Percentiles rank a stretch among this genome's conserved stretches.
These are phyloP conservation scores for Lactarius evosmus DNA, from an alignment of 768 basidiomycete genomes.

Conservation along the genomic window DNA sequence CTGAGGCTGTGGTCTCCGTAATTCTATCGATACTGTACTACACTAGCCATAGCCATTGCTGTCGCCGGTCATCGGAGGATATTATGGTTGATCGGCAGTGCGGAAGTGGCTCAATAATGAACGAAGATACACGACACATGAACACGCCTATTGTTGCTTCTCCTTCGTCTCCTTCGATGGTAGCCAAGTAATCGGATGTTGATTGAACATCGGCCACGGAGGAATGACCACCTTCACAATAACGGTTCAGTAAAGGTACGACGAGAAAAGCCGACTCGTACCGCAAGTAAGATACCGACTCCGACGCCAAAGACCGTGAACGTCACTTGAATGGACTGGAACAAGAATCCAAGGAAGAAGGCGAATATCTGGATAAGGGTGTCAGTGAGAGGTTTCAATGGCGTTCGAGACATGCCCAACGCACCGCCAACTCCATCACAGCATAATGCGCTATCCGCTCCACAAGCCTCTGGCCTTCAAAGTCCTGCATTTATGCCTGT, in stretches of 20 bases:
- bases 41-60: too few species aligned
- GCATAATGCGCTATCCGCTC: conserved; percentile 46
- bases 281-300: conserved; percentile 23
- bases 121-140: background rate
- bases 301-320: conserved; percentile 46
- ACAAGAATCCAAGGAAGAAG: conserved; percentile 54
- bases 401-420: conserved; percentile 27
- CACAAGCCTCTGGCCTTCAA: conserved; percentile 55
- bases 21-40: too few species aligned
- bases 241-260: conserved; percentile 6
- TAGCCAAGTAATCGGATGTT: conserved; percentile 61
- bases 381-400: background rate
- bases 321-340: conserved; percentile 54
- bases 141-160: conserved; percentile 24
- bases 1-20: background rate
- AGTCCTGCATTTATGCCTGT: conserved; percentile 46
- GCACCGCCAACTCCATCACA: conserved; percentile 47
- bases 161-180: conserved; percentile 37
- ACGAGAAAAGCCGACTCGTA: conserved; percentile 26
- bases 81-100: background rate
- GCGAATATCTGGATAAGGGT: conserved; percentile 43
- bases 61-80: too few species aligned
- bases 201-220: conserved; percentile 66
- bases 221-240: conserved; percentile 54
- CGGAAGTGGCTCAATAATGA: background rate